A percentile compares a stretch with the other conserved stretches of the same genome.
These are phyloP conservation scores for Globisporangium irregulare DNA, from an alignment of 352 stramenopile genomes.

Conservation along the genomic window DNA sequence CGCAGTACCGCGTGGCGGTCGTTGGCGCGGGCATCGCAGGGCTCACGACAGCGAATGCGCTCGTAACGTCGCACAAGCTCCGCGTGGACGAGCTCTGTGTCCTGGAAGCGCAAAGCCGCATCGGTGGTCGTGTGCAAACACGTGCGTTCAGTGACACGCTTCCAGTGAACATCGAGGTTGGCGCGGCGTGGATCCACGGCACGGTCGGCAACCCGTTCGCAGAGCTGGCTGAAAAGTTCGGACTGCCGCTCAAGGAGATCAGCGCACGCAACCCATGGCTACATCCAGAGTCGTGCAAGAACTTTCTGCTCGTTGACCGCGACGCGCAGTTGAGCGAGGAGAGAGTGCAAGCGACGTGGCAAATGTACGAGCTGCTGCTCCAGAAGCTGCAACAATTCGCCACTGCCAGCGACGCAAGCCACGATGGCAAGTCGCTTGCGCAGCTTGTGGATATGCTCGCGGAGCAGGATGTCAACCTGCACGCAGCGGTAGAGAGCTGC, in stretches of 20 bases:
- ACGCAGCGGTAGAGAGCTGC: slow-evolving; percentile 11
- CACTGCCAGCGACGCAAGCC: neutral
- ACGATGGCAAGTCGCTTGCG: slow-evolving; percentile 27
- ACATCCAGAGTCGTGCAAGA: slow-evolving; percentile 38
- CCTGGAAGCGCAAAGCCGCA: slow-evolving; percentile 44
- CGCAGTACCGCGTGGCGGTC: slow-evolving; percentile 32
- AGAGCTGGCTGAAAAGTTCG: slow-evolving; percentile 30
- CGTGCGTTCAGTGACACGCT: slow-evolving; percentile 41
- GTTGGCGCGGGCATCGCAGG: slow-evolving; percentile 49
- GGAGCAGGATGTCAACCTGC: slow-evolving; percentile 20
- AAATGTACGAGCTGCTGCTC: slow-evolving; percentile 44
- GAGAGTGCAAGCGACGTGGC: slow-evolving; percentile 38
- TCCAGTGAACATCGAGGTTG: slow-evolving; percentile 46
- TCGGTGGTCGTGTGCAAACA: slow-evolving; percentile 52
- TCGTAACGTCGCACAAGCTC: slow-evolving; percentile 36
- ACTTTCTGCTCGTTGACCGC: slow-evolving; percentile 46
- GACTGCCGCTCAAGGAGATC: slow-evolving; percentile 46
- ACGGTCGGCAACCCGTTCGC: slow-evolving; percentile 45
- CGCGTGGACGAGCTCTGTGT: slow-evolving; percentile 30
- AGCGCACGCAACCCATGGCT: slow-evolving; percentile 59
- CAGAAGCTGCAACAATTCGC: slow-evolving; percentile 37
- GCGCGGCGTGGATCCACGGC: slow-evolving; percentile 62
- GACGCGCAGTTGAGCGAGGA: slow-evolving; percentile 23
- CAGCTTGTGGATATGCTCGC: slow-evolving; percentile 37
- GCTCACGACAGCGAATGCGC: slow-evolving; percentile 38